Conservation (phyloP, 164 flowering plant genomes). For the Santalum album region DNA sequence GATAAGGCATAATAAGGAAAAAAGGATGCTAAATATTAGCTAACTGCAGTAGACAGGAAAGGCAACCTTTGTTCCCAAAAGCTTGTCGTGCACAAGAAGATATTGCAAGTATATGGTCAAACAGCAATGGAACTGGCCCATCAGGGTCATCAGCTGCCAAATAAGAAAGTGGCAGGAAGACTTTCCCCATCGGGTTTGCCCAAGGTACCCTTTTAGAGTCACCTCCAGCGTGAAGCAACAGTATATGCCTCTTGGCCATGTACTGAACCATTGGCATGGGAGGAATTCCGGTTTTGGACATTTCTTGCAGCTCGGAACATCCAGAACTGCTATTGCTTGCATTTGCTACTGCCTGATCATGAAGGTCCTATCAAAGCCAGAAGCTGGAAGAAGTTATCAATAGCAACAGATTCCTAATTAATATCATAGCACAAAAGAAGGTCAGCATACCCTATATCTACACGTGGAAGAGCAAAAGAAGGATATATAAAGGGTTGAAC, state of each 20-base stretch:
- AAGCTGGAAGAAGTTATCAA: constrained; percentile 7
- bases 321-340: constrained; percentile 19
- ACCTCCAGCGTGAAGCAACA: constrained; percentile 99
- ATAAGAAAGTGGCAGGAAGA: constrained; percentile 90
- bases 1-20: not conserved
- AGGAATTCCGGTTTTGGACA: constrained; percentile 20
- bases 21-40: not conserved
- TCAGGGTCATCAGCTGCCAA: constrained; percentile 96
- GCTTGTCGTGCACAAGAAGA: constrained; percentile 94
- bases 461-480: too few relatives aligned
- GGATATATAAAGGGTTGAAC: too few relatives aligned
- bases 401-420: not conserved
- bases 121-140: constrained; percentile 95
- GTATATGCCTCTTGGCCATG: constrained; percentile 60
- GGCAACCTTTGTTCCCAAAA: constrained; percentile 67
- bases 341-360: constrained; percentile 34
- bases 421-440: not conserved
- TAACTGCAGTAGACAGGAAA: constrained; percentile 3
- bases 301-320: constrained; percentile 19
- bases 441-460: too few relatives aligned
- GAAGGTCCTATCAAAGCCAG: constrained; percentile 16
- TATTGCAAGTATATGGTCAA: constrained; percentile 96
- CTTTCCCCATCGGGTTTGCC: constrained; percentile 99
- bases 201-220: constrained; percentile 99
- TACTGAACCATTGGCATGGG: constrained; percentile 21